Evolutionary conservation across 352 stramenopile genomes (phyloP), one percentile per base, ranked within the genome.

Genomic region (Globisporangium apiculatum): DNA sequence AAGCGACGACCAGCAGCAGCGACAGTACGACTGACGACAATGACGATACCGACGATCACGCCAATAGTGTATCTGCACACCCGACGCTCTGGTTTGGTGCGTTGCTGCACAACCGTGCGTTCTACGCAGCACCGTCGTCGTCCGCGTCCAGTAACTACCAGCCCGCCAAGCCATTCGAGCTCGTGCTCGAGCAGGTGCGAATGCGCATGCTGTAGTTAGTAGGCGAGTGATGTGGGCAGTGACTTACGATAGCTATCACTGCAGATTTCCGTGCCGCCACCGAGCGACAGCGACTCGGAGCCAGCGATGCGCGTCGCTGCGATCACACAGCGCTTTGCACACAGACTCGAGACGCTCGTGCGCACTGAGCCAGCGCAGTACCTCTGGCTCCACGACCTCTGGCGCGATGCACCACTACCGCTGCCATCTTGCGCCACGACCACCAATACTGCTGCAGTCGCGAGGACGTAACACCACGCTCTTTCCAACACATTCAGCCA

Each of bases 301-400:
- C 24, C 24, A 31, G 24, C 24, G 24, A 31, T 31, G 24, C 24
- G 24, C 8, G 58, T 49, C 7, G 50, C 58, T 14, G 48, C 35
- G 7, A 47, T 83, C 38, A 76, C 66, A 12, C 70, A 83, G 53
- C 65, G 53, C 40, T 87, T 79, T 54, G 74, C 76, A 0, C 47
- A 35, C 1, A 56, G 65, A 40, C 57, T 87, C 45, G 73, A 81
- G 42, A 56, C 65, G 15, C 40, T 75, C 7, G 60, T 84, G 5
- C 51, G 38, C 2, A 46, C 63, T 9, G 48, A 73, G 35, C 67
- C 74, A 2, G 66, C 57, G 46, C 76, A 87, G 59, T 84, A 87
- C 43, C 57, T 84, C 12, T 86, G 75, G 76, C 72, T 84, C 46
- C 74, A 83, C 51, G 61, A 84, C 48, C 62, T 86, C 14, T 86